Evolutionary conservation across 1,139 yeast species (phyloP).

Genomic region (Suhomyces anneliseae): DNA sequence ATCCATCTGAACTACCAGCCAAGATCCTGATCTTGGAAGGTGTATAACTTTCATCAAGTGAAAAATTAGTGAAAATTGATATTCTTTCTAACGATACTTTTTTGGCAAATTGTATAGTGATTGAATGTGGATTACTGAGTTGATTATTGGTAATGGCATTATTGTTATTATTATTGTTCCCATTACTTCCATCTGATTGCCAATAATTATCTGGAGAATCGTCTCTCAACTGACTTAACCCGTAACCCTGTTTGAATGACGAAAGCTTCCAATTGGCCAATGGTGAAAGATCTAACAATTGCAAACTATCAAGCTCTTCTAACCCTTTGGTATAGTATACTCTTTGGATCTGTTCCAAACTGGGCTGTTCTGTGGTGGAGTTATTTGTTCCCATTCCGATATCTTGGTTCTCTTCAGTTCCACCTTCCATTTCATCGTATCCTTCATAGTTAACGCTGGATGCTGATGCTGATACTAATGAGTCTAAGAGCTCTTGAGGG

Average conservation of each 20-base stretch:
- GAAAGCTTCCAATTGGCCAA: slow-evolving; percentile 87
- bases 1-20: slow-evolving; percentile 82
- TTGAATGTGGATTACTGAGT: slow-evolving; percentile 74
- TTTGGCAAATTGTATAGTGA: slow-evolving; percentile 81
- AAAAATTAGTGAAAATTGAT: slow-evolving; percentile 66
- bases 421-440: slow-evolving; percentile 8
- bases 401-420: slow-evolving; percentile 11
- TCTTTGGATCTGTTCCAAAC: slow-evolving; percentile 31
- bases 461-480: slow-evolving; percentile 27
- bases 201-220: slow-evolving; percentile 77
- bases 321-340: slow-evolving; percentile 51
- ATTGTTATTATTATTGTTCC: slow-evolving; percentile 20
- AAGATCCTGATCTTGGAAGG: slow-evolving; percentile 70
- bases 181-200: slow-evolving; percentile 85
- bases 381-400: slow-evolving; percentile 8
- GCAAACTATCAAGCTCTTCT: slow-evolving; percentile 56
- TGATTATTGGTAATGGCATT: slow-evolving; percentile 35
- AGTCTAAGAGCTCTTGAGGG: slow-evolving; percentile 37
- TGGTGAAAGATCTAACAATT: slow-evolving; percentile 71
- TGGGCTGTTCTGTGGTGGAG: slow-evolving; percentile 18
- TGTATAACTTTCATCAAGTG: slow-evolving; percentile 86
- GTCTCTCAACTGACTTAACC: slow-evolving; percentile 67
- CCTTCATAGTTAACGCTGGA: slow-evolving; percentile 12
- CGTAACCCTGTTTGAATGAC: slow-evolving; percentile 71
- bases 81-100: slow-evolving; percentile 69